Evolutionary conservation across 2,329 filamentous ascomycete genomes (phyloP), one percentile per base, ranked within the genome.

Genomic region (Lachnellula willkommii): DNA sequence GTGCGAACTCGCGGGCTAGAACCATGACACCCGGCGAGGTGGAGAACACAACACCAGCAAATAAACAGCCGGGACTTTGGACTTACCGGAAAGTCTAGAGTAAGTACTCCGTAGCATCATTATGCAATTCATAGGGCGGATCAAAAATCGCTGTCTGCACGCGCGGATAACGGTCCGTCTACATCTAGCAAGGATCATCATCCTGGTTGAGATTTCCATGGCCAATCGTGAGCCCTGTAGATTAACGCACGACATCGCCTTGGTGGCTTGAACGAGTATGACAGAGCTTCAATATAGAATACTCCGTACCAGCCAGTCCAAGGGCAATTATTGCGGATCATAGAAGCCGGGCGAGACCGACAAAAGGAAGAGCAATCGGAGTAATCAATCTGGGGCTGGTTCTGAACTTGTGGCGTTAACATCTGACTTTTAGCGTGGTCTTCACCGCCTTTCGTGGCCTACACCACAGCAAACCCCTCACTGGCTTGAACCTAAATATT

Each of bases 91-190:
- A 47, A 28, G 14, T 26, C 45, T 47, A 32, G 28, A 32, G 40
- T 24, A 15, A 11, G 11, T 37, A 40, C 37, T 17, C 37, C 15
- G 37, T 48, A 24, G 28, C 28, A 32, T 32, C 28, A 32, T 32
- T 49, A 57, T 55, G 50, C 57, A 49, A 43, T 57, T 54, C 59
- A 37, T 59, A 62, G 45, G 62, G 61, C 61, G 60, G 61, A 61
- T 59, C 59, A 60, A 43, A 57, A 59, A 63, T 59, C 56, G 57
- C 32, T 54, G 53, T 39, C 54, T 63, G 61, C 61, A 62, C 58
- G 60, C 55, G 59, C 63, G 63, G 61, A 60, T 64, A 63, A 65
- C 62, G 62, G 63, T 58, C 61, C 61, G 64, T 62, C 59, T 53
- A 55, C 55, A 55, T 55, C 11, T 22, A 55, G 40, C 63, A 55